Percentiles rank a stretch among this genome's conserved stretches.
Conservation (phyloP, 2,329 filamentous ascomycete species). For the Dissoconium aciculare region DNA sequence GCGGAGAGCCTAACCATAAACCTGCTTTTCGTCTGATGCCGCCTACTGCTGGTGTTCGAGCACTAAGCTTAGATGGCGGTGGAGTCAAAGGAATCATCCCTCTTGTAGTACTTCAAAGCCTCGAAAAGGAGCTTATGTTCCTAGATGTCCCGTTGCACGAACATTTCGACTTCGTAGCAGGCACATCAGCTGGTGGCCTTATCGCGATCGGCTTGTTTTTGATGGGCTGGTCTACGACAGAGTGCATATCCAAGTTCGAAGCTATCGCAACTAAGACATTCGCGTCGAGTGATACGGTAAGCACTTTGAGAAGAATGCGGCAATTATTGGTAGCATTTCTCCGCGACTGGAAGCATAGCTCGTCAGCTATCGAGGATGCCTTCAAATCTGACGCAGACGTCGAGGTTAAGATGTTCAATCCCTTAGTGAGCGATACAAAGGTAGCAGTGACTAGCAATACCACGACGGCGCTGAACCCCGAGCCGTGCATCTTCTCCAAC, state of each 20-base stretch:
- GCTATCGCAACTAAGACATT: conserved; percentile 17
- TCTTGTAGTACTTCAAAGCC: conserved; percentile 11
- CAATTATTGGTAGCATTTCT: conserved; percentile 16
- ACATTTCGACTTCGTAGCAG: conserved; percentile 18
- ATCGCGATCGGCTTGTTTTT: conserved; percentile 19
- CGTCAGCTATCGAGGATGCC: conserved; percentile 14
- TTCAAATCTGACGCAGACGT: conserved; percentile 13
- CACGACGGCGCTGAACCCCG: conserved; percentile 14
- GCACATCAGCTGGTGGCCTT: conserved; percentile 19
- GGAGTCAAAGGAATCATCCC: conserved; percentile 18
- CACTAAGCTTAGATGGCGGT: conserved; percentile 27
- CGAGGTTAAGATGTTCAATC: conserved; percentile 18
- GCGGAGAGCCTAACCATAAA: conserved; percentile 8
- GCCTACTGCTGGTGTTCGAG: conserved; percentile 20
- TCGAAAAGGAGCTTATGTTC: conserved; percentile 9
- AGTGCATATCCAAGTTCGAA: conserved; percentile 16
- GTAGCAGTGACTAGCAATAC: conserved; percentile 22
- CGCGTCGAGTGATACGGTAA: conserved; percentile 3
- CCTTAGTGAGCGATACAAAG: conserved; percentile 15
- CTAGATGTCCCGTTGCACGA: conserved; percentile 12
- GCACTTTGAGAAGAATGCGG: conserved; percentile 10
- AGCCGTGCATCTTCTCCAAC: too few species aligned
- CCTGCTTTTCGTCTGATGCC: conserved; percentile 20
- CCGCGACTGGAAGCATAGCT: conserved; percentile 16
- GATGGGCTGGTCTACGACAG: conserved; percentile 12